Evolutionary conservation across 257 asterid species (phyloP).

Genomic region (Scutellaria baicalensis): DNA sequence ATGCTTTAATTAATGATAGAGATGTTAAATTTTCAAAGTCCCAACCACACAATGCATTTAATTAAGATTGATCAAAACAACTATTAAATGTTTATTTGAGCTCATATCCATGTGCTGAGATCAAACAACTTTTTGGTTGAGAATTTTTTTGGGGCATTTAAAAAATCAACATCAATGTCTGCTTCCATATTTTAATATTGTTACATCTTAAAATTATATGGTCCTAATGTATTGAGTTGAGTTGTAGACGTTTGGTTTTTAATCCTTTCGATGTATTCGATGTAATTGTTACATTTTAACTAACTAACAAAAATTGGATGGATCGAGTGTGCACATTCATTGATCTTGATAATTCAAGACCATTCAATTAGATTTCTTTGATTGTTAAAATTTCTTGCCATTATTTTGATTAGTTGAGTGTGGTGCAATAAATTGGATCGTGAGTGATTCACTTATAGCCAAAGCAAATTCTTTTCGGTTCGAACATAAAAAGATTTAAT

Average conservation of each 20-base stretch:
- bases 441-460: no score
- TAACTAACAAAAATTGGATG: no score
- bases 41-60: constrained; percentile 1
- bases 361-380: not conserved
- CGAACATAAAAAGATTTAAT: no score
- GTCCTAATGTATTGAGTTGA: not conserved
- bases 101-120: not conserved
- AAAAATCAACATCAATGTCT: not conserved
- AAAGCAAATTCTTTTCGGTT: no score
- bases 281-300: not conserved
- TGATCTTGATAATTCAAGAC: no score
- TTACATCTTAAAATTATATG: not conserved
- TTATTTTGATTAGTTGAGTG: no score
- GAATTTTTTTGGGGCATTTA: not conserved
- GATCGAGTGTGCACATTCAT: no score
- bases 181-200: not conserved
- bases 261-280: constrained; percentile 3
- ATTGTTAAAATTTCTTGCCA: no score
- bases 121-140: not conserved
- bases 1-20: no score
- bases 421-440: no score
- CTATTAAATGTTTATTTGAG: not conserved
- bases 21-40: not conserved
- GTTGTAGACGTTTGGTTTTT: not conserved
- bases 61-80: not conserved